phyloP scores from a whole-genome alignment of 1,284 basidiomycete genomes.

The Sanghuangporus baumii region DNA sequence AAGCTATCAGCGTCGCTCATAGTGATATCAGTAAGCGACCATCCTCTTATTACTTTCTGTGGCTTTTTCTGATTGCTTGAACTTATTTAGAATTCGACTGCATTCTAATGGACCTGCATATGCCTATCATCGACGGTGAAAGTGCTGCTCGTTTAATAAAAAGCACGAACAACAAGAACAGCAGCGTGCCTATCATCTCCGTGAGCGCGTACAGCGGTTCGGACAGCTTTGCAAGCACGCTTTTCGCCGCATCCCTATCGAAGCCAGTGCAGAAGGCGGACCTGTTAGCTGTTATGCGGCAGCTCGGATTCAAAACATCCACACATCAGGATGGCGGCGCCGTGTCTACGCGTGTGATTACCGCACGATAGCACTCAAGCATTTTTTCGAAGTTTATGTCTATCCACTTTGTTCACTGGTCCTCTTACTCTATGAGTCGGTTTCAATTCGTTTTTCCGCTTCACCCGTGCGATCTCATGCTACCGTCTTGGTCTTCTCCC shows the following conservation, averaged over 20 bases:
- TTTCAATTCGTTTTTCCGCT: constrained; percentile 23
- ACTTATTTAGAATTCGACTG: constrained; percentile 71
- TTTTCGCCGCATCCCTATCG: constrained; percentile 81
- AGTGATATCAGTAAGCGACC: constrained; percentile 80
- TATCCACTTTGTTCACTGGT: constrained; percentile 22
- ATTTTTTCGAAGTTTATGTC: constrained; percentile 6
- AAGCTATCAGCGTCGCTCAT: constrained; percentile 95
- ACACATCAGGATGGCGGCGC: constrained; percentile 52
- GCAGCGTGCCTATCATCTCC: constrained; percentile 86
- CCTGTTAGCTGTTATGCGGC: constrained; percentile 72
- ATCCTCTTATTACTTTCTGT: background rate
- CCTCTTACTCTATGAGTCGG: constrained; percentile 24
- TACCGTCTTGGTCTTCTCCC: background rate
- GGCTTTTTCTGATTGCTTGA: background rate
- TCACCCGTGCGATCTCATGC: constrained; percentile 6
- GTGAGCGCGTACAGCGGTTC: constrained; percentile 78
- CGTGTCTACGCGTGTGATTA: constrained; percentile 35
- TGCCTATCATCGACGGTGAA: constrained; percentile 93
- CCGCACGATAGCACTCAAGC: constrained; percentile 28
- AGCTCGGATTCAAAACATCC: constrained; percentile 86
- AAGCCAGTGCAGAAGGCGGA: constrained; percentile 89
- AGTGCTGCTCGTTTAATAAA: constrained; percentile 91
- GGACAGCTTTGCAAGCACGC: constrained; percentile 59
- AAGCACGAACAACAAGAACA: constrained; percentile 90
- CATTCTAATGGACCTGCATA: constrained; percentile 86